phyloP scores from a whole-genome alignment of 371 early-diverging fungal species.

The Chytridiales sp. region DNA sequence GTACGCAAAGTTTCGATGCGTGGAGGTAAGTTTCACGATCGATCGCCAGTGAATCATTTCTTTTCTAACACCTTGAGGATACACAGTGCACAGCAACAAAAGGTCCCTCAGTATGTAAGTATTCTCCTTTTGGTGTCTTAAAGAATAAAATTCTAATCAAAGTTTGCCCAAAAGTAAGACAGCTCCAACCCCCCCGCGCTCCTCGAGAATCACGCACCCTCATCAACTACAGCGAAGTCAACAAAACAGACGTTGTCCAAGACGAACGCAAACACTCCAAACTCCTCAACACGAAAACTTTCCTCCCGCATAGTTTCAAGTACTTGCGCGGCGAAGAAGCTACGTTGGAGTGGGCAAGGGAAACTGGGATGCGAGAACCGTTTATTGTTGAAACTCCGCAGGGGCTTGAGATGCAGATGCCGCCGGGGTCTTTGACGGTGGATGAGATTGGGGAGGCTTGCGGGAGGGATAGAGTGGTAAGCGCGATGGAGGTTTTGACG shows the following conservation, averaged over 20 bases:
- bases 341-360: constrained; percentile 35
- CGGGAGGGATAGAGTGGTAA: constrained; percentile 64
- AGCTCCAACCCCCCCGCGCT: constrained; percentile 28
- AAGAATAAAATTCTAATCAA: neutral
- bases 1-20: constrained; percentile 35
- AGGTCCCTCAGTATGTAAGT: constrained; percentile 37
- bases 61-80: neutral
- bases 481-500: constrained; percentile 82
- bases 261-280: constrained; percentile 47
- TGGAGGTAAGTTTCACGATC: constrained; percentile 20
- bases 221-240: constrained; percentile 42
- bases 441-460: constrained; percentile 63
- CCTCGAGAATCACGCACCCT: constrained; percentile 32
- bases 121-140: neutral
- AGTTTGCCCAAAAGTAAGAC: constrained; percentile 8
- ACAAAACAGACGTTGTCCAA: constrained; percentile 29
- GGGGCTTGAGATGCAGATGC: constrained; percentile 84
- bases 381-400: constrained; percentile 45
- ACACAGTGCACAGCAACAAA: constrained; percentile 30
- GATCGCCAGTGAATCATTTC: neutral
- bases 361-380: constrained; percentile 35
- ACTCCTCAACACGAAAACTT: constrained; percentile 31
- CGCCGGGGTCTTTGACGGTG: constrained; percentile 59
- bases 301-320: constrained; percentile 23
- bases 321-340: constrained; percentile 33